Conservation (phyloP, 306 rosid species). For the Carpinus viminea region DNA sequence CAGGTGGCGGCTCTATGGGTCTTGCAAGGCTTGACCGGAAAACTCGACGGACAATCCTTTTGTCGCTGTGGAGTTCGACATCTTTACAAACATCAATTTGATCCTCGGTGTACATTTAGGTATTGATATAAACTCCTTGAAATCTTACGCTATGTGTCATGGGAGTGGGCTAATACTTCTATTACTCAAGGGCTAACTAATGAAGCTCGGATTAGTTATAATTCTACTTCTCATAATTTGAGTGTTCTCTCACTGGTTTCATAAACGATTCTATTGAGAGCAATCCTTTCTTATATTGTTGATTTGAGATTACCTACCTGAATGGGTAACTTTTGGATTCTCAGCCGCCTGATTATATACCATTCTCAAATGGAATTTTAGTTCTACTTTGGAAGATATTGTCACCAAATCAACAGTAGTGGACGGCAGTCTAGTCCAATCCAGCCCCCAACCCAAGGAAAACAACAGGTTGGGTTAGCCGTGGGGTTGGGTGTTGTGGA, state of each 20-base stretch:
- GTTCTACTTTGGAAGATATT: too few species aligned
- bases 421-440: too few species aligned
- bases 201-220: conserved; percentile 37
- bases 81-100: conserved; percentile 26
- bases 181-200: conserved; percentile 18
- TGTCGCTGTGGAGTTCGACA: conserved; percentile 53
- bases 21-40: too few species aligned
- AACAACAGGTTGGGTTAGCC: too few species aligned
- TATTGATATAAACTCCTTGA: conserved; percentile 40
- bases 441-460: too few species aligned
- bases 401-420: too few species aligned
- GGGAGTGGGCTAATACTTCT: conserved; percentile 21
- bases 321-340: conserved; percentile 39
- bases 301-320: conserved; percentile 31
- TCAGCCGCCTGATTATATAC: conserved; percentile 11
- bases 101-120: conserved; percentile 40
- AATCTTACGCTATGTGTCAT: conserved; percentile 26
- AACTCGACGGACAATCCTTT: conserved; percentile 31
- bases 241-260: conserved; percentile 36
- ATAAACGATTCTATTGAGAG: neutral
- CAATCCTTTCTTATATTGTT: conserved; percentile 6
- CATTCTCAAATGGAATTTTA: conserved; percentile 7
- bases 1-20: too few species aligned
- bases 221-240: conserved; percentile 31
- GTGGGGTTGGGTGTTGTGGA: too few species aligned